Percentiles rank a stretch among this genome's conserved stretches.
Conservation (phyloP, 108 stramenopile species). For the Epipyxis sp. region DNA sequence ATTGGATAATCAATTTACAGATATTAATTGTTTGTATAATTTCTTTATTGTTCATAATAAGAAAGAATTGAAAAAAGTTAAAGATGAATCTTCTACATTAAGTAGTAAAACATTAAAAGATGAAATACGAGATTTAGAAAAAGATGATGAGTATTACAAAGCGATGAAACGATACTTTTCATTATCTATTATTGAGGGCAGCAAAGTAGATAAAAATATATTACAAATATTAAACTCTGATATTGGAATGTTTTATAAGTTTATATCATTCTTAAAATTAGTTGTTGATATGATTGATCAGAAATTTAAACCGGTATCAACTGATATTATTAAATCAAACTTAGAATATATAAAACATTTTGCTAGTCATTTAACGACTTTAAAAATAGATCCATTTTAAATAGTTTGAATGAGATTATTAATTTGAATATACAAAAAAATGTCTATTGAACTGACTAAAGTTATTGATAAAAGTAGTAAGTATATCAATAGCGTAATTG, state of each 20-base stretch:
- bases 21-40: conserved; percentile 27
- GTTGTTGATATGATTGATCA: background rate
- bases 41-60: conserved; percentile 9
- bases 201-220: conserved; percentile 27
- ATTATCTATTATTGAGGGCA: background rate
- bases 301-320: conserved; percentile 6
- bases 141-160: conserved; percentile 24
- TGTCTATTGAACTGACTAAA: no score
- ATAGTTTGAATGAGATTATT: conserved; percentile 23
- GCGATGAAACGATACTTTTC: conserved; percentile 11
- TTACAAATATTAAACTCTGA: conserved; percentile 15
- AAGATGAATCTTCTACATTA: background rate
- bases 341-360: conserved; percentile 19
- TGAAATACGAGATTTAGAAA: conserved; percentile 22
- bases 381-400: conserved; percentile 24
- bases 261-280: conserved; percentile 13
- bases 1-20: conserved; percentile 9
- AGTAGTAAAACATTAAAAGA: conserved; percentile 10
- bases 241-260: conserved; percentile 26
- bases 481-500: no score
- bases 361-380: conserved; percentile 18
- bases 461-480: no score
- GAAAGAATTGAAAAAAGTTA: conserved; percentile 1
- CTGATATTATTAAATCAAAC: conserved; percentile 19
- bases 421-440: no score